Evolutionary conservation across 352 stramenopile genomes (phyloP), one percentile per base, ranked within the genome.

Genomic region (Pythium aristosporum): DNA sequence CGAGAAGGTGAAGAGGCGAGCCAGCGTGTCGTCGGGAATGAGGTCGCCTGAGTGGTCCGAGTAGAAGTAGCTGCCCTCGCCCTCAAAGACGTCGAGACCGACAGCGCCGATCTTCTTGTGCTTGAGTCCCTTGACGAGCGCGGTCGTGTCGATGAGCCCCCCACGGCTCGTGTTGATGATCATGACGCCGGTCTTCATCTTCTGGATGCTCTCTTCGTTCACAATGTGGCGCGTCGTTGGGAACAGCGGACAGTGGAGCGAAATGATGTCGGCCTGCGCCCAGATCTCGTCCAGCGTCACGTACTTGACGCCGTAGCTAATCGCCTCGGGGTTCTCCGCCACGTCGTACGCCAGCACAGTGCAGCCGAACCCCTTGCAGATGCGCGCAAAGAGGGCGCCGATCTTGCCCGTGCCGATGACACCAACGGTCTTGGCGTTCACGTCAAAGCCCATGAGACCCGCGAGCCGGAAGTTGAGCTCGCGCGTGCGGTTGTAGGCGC

Each of bases 101-200:
- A 87, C 79, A 9, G 78, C 65, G 18, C 76, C 76, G 46, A 98
- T 88, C 53, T 94, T 88, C 48, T 84, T 74, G 13, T 72, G 75
- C 67, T 96, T 85, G 37, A 97, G 76, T 15, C 82, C 88, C 44
- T 82, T 65, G 25, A 97, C 77, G 0, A 98, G 68, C 7, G 87
- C 83, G 12, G 76, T 78, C 16, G 88, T 97, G 64, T 97, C 83
- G 39, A 97, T 85, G 8, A 97, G 68, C 16, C 84, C 88, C 52
- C 92, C 91, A 57, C 89, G 88, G 28, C 82, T 91, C 13, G 88
- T 96, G 68, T 97, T 98, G 67, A 98, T 96, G 12, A 98, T 67
- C 65, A 95, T 85, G 4, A 97, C 87, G 91, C 63, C 39, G 13
- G 39, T 10, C 73, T 97, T 97, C 73, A 98, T 92, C 72, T 92